Conservation (phyloP, 371 early-diverging fungal genomes). For the Apophysomyces variabilis region DNA sequence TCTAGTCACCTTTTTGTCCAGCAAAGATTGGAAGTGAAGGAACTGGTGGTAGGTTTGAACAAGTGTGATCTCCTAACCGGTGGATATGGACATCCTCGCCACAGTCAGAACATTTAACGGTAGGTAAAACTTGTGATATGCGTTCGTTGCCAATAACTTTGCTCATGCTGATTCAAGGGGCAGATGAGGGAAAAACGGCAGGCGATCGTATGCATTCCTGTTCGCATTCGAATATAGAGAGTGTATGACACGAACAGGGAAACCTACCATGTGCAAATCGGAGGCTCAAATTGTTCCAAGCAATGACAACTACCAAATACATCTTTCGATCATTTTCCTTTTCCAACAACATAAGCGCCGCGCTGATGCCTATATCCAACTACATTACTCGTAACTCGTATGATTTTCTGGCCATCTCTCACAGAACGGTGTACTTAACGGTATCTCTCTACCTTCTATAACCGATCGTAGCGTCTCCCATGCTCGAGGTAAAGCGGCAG, state of each 20-base stretch:
- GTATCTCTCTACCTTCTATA: no score
- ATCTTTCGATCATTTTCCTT: no score
- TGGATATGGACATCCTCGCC: constrained; percentile 64
- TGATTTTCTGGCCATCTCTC: no score
- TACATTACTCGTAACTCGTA: no score
- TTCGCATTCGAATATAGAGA: constrained; percentile 3
- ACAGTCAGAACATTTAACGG: constrained; percentile 69
- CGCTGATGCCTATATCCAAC: no score
- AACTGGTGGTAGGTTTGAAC: constrained; percentile 60
- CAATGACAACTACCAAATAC: no score
- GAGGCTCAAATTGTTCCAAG: background rate
- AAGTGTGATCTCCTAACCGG: constrained; percentile 61
- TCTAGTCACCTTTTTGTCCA: constrained; percentile 27
- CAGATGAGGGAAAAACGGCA: constrained; percentile 11
- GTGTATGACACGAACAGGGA: background rate
- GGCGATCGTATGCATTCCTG: constrained; percentile 3
- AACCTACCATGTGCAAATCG: constrained; percentile 6
- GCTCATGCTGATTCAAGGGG: constrained; percentile 19
- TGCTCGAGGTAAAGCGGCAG: no score
- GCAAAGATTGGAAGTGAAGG: constrained; percentile 56
- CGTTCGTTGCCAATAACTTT: constrained; percentile 46
- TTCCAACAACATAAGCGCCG: no score
- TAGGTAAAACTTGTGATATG: constrained; percentile 64
- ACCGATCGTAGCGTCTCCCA: no score
- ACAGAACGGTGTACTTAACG: no score